Conservation (phyloP, 352 stramenopile species). For the Globisporangium sylvaticum region DNA sequence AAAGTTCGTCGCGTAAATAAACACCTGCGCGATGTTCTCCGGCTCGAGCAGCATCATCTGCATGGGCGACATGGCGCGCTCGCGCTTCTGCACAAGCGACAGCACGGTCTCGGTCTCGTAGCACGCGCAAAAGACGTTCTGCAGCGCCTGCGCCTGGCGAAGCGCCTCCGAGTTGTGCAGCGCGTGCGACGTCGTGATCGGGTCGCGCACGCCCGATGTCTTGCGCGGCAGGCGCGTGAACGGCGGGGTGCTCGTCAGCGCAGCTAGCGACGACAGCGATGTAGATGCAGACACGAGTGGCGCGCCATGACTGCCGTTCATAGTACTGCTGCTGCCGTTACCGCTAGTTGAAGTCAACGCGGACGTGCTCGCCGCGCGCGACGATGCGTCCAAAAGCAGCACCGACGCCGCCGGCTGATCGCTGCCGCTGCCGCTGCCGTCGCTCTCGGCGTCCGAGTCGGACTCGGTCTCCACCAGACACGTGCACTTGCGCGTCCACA, state of each 20-base stretch:
- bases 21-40: slow-evolving; percentile 57
- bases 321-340: not conserved
- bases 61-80: slow-evolving; percentile 57
- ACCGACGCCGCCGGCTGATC: slow-evolving; percentile 13
- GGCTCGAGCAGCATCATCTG: slow-evolving; percentile 62
- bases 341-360: not conserved
- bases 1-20: slow-evolving; percentile 49
- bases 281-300: slow-evolving; percentile 3
- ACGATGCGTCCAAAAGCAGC: not conserved
- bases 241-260: slow-evolving; percentile 22
- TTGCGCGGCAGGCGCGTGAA: slow-evolving; percentile 31
- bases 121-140: slow-evolving; percentile 76
- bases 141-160: slow-evolving; percentile 47
- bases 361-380: not conserved
- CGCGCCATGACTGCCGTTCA: not conserved
- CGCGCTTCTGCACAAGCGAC: slow-evolving; percentile 48
- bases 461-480: slow-evolving; percentile 67
- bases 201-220: slow-evolving; percentile 42
- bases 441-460: slow-evolving; percentile 53
- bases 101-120: slow-evolving; percentile 75
- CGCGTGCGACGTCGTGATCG: slow-evolving; percentile 59
- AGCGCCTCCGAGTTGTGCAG: slow-evolving; percentile 71
- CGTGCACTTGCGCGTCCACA: slow-evolving; percentile 55
- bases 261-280: not conserved
- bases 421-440: slow-evolving; percentile 44